Evolutionary conservation across 441 rosid genomes (phyloP), one percentile per base, ranked within the genome.

Genomic region (Heliophila coronopifolia): DNA sequence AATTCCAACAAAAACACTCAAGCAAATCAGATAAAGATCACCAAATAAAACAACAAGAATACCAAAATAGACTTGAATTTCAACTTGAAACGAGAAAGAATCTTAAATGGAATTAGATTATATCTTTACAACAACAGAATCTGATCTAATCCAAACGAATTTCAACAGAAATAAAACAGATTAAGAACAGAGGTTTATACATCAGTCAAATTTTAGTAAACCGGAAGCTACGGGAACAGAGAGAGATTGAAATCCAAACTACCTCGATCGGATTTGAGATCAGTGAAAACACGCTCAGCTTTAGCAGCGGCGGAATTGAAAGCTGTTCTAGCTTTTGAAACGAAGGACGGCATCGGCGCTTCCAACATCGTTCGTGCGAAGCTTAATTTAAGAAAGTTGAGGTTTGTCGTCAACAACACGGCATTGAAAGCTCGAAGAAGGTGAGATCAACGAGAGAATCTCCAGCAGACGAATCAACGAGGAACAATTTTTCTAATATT

Each of bases 261-360:
- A 79, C 89, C 90, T 65, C 66, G 84, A 79, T 83, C 96, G 71
- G 96, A 81, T 72, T 87, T 87, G 53, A 91, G 76, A 64, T 91
- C 98, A 63, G 89, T 75, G 70, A 92, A 66, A 45, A 85, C 95
- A 31, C 87, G 96, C 77, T 92, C 98, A 72, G 98, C 96, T 78
- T 83, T 87, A 51, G 89, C 94, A 16, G 98, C 94, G 32, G 95
- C 96, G 40, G 98, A 85, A 73, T 87, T 79, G 70, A 92, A 69
- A 72, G 95, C 98, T 19, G 80, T 78, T 81, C 87, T 77, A 38
- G 95, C 98, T 74, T 83, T 80, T 58, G 95, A 73, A 37, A 81
- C 96, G 57, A 92, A 86, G 9, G 90, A 82, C 30, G 75, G 80
- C 50, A n/a, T n/a, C n/a, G 79, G 60, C 66, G 75, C 87, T 87